Conservation (phyloP, 2,329 filamentous ascomycete species). For the Diplodia scrobiculata region DNA sequence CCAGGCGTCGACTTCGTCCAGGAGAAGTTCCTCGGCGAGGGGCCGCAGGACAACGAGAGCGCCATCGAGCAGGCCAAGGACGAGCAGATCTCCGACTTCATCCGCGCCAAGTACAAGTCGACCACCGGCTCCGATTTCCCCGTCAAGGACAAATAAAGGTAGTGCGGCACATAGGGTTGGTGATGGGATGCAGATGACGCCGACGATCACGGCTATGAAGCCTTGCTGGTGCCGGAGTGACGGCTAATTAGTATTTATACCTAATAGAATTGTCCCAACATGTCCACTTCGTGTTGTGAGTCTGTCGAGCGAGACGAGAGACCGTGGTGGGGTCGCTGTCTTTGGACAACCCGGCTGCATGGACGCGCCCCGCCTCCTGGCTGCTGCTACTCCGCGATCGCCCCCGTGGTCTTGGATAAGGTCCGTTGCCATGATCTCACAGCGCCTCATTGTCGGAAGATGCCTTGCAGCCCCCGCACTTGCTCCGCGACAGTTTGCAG, state of each 20-base stretch:
- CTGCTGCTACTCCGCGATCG: no score
- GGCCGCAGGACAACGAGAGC: conserved; percentile 66
- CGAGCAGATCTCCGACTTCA: conserved; percentile 72
- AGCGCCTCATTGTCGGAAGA: no score
- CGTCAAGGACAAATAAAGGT: conserved; percentile 67
- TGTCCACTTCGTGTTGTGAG: not conserved
- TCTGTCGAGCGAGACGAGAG: not conserved
- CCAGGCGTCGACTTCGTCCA: conserved; percentile 76
- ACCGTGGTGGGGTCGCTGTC: no score
- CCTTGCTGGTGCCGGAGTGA: not conserved
- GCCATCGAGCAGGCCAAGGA: conserved; percentile 83
- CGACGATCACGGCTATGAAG: not conserved
- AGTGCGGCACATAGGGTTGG: conserved; percentile 5
- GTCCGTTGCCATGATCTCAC: no score
- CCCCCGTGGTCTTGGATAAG: no score
- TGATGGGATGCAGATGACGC: not conserved
- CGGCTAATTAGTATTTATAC: not conserved
- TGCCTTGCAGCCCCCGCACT: not conserved
- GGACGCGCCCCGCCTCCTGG: no score
- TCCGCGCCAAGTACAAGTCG: conserved; percentile 70
- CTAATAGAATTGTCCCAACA: not conserved
- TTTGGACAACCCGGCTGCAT: no score
- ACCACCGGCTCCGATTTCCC: conserved; percentile 69
- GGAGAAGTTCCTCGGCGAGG: conserved; percentile 70
- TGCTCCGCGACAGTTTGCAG: not conserved